Conservation (phyloP, 305 asterid species). For the Vinca major region DNA sequence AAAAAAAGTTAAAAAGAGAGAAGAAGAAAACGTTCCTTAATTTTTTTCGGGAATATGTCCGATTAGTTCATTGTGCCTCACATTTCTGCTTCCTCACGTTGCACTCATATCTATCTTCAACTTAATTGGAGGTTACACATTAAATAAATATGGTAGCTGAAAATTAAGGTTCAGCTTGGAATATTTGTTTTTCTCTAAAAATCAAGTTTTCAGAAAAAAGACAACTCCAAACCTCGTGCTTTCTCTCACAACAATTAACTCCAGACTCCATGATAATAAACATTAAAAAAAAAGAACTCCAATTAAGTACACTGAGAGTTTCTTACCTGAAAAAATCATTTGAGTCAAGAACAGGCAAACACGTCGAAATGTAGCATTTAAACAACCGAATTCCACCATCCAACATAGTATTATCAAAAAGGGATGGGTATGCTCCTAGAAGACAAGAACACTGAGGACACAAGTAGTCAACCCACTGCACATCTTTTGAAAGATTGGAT, state of each 20-base stretch:
- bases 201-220: too few relatives aligned
- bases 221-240: too few relatives aligned
- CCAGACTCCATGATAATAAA: too few relatives aligned
- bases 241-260: too few relatives aligned
- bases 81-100: neutral
- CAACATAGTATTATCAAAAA: conserved; percentile 44
- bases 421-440: conserved; percentile 79
- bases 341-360: conserved; percentile 37
- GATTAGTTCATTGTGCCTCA: neutral
- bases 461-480: conserved; percentile 51
- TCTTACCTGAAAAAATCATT: conserved; percentile 57
- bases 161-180: neutral
- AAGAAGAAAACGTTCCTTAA: too few relatives aligned
- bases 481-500: conserved; percentile 61
- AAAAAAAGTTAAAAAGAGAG: neutral
- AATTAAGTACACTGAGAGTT: neutral
- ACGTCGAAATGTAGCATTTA: conserved; percentile 62
- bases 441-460: conserved; percentile 73
- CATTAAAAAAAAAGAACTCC: too few relatives aligned
- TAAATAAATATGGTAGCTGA: neutral
- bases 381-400: conserved; percentile 82
- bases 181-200: too few relatives aligned
- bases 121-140: neutral
- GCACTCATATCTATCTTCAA: neutral
- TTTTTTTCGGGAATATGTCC: neutral